Evolutionary conservation across 441 rosid genomes (phyloP).

Genomic region (Raphanus hybrid): DNA sequence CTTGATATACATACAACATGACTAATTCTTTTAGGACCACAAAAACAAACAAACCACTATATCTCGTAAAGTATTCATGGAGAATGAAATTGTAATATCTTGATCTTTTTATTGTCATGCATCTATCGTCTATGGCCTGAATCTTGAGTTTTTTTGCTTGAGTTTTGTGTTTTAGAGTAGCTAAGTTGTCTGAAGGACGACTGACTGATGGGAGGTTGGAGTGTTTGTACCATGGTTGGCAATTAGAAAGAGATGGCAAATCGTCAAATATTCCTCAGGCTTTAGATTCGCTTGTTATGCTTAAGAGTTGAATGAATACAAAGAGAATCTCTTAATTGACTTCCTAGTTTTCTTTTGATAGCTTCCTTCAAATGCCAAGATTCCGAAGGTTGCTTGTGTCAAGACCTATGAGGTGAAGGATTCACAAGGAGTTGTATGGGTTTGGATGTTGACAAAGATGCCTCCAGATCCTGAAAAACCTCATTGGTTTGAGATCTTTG

Average conservation of each 20-base stretch:
- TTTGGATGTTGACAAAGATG: conserved; percentile 84
- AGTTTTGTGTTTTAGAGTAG: conserved; percentile 56
- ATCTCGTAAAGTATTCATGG: too few species aligned
- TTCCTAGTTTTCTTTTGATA: conserved; percentile 34
- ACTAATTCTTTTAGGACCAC: too few species aligned
- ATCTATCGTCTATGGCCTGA: too few species aligned
- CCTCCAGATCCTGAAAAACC: conserved; percentile 65
- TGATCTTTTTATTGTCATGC: too few species aligned
- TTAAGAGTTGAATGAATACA: neutral
- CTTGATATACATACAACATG: too few species aligned
- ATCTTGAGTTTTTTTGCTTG: neutral
- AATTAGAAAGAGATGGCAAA: conserved; percentile 85
- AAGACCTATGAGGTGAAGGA: conserved; percentile 65
- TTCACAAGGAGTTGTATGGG: conserved; percentile 94
- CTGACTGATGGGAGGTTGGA: conserved; percentile 89
- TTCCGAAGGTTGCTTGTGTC: conserved; percentile 79
- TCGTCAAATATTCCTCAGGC: conserved; percentile 97
- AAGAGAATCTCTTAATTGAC: neutral
- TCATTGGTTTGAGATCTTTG: conserved; percentile 90
- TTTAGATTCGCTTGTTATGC: neutral
- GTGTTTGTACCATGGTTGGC: conserved; percentile 99
- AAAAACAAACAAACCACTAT: too few species aligned
- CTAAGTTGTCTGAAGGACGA: conserved; percentile 92
- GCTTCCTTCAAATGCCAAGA: conserved; percentile 82
- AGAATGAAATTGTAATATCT: too few species aligned